A percentile compares a stretch with the other conserved stretches of the same genome.
Evolutionary conservation across 2,329 filamentous ascomycete species (phyloP).

Genomic region (Ploettnerulaceae sp.): DNA sequence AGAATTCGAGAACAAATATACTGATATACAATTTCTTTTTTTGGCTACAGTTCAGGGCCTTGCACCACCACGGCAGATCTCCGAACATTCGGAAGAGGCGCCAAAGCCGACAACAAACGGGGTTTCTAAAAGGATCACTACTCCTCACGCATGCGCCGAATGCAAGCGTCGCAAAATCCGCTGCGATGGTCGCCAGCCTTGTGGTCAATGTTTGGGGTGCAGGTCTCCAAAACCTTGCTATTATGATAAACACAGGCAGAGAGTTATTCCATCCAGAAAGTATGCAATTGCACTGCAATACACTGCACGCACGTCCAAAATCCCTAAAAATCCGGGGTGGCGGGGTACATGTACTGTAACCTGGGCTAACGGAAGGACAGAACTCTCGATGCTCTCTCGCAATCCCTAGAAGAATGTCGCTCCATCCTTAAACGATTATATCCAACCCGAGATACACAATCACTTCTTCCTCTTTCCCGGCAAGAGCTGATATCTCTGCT

Average conservation of each 20-base stretch:
- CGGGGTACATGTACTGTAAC: background rate
- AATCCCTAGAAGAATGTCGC: conserved; percentile 61
- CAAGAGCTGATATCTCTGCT: conserved; percentile 56
- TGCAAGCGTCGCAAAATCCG: conserved; percentile 79
- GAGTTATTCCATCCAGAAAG: conserved; percentile 75
- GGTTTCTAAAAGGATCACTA: conserved; percentile 48
- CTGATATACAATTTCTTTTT: background rate
- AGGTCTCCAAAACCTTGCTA: conserved; percentile 73
- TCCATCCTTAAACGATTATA: conserved; percentile 58
- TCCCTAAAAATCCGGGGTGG: conserved; percentile 6
- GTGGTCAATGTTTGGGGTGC: conserved; percentile 77
- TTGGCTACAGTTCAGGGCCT: conserved; percentile 30
- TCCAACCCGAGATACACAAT: conserved; percentile 50
- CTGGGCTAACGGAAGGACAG: conserved; percentile 32
- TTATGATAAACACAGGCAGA: conserved; percentile 75
- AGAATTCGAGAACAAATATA: background rate
- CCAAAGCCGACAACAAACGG: conserved; percentile 35
- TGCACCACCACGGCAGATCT: conserved; percentile 27
- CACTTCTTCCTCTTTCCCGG: conserved; percentile 49
- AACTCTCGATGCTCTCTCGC: conserved; percentile 58
- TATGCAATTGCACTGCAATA: no score
- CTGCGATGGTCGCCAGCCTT: conserved; percentile 77
- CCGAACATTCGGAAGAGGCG: conserved; percentile 27
- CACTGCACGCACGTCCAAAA: no score
- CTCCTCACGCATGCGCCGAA: conserved; percentile 64